Conservation (phyloP, 768 basidiomycete genomes). For the Pulveroboletus ravenelii region DNA sequence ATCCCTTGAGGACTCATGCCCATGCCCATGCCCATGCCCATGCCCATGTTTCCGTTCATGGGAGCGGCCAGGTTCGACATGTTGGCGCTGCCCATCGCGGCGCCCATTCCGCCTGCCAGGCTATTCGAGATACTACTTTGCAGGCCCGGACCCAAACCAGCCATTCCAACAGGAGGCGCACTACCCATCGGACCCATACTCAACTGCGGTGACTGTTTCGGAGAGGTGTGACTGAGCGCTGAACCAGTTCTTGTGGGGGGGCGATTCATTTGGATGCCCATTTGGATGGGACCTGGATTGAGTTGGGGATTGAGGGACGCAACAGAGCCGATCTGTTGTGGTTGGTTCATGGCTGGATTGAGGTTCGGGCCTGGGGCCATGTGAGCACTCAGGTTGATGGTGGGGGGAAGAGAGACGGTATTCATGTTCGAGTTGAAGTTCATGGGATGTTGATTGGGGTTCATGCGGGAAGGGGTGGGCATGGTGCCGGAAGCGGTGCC, state of each 20-base stretch:
- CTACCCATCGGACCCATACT: constrained; percentile 14
- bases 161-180: constrained; percentile 6
- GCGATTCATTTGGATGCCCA: constrained; percentile 24
- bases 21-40: constrained; percentile 15
- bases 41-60: constrained; percentile 12
- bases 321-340: constrained; percentile 18
- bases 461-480: constrained; percentile 20
- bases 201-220: constrained; percentile 27
- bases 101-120: constrained; percentile 13
- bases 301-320: constrained; percentile 14
- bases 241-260: constrained; percentile 30
- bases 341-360: constrained; percentile 16
- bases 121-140: constrained; percentile 15
- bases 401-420: constrained; percentile 4
- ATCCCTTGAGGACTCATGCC: constrained; percentile 15
- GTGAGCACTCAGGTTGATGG: constrained; percentile 14
- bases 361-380: constrained; percentile 3
- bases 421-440: constrained; percentile 22
- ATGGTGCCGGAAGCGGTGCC: constrained; percentile 22
- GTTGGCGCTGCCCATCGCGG: constrained; percentile 5
- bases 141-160: constrained; percentile 4
- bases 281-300: constrained; percentile 15
- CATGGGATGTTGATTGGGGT: constrained; percentile 18
- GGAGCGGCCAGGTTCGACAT: constrained; percentile 10
- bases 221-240: constrained; percentile 25